These are phyloP conservation scores for Psidium friedrichsthalianum DNA, from an alignment of 345 rosid genomes.

Conservation along the genomic window DNA sequence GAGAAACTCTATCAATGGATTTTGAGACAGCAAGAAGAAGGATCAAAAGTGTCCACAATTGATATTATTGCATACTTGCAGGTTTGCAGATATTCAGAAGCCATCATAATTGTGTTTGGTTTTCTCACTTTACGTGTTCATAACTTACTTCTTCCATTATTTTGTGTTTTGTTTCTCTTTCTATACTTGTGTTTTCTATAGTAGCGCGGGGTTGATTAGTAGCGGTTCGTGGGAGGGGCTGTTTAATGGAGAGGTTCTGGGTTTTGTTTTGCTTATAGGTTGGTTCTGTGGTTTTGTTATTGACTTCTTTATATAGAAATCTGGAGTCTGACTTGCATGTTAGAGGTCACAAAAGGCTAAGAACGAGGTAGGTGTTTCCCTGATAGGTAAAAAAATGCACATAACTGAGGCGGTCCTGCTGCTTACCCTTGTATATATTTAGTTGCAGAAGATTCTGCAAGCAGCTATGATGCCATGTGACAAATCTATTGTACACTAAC, in stretches of 20 bases:
- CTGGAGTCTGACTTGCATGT: neutral
- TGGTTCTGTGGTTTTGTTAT: neutral
- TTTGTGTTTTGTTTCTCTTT: neutral
- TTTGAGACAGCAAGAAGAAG: constrained; percentile 65
- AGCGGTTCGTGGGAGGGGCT: neutral
- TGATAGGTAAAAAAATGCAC: neutral
- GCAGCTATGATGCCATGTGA: neutral
- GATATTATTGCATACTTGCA: constrained; percentile 60
- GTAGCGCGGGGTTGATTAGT: neutral
- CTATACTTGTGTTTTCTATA: neutral
- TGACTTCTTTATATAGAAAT: neutral
- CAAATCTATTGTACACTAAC: neutral
- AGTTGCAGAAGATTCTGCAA: neutral
- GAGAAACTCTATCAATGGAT: constrained; percentile 80
- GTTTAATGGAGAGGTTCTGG: neutral
- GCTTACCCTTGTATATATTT: neutral
- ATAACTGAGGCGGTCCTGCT: neutral
- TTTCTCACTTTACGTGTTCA: neutral
- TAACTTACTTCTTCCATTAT: neutral
- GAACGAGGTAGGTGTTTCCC: neutral
- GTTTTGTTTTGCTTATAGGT: neutral
- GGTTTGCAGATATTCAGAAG: constrained; percentile 18
- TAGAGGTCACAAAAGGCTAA: neutral
- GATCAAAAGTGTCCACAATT: constrained; percentile 43
- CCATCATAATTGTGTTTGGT: neutral